phyloP scores from a whole-genome alignment of 352 stramenopile species.

The Phytophthora cajani region DNA sequence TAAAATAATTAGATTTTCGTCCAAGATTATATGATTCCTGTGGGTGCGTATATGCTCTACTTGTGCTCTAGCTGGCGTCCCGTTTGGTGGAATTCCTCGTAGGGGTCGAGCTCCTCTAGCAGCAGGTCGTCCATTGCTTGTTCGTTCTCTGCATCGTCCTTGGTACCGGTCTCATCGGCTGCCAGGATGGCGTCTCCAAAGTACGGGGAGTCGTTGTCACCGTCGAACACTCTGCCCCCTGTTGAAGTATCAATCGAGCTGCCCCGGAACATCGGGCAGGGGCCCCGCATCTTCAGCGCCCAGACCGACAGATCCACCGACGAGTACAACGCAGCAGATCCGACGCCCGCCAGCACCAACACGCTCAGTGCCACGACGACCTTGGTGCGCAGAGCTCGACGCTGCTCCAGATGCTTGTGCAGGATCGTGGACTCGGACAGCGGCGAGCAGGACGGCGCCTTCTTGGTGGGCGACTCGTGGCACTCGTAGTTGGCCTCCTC shows the following conservation, averaged over 20 bases:
- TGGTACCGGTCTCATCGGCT: not conserved
- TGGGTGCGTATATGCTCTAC: slow-evolving; percentile 4
- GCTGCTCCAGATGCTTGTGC: slow-evolving; percentile 24
- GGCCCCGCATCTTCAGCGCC: slow-evolving; percentile 12
- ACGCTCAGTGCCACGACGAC: slow-evolving; percentile 23
- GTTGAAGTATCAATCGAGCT: slow-evolving; percentile 3
- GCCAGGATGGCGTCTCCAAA: slow-evolving; percentile 20
- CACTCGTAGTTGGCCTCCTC: slow-evolving; percentile 37
- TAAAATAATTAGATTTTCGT: slow-evolving; percentile 2
- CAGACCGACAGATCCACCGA: slow-evolving; percentile 14
- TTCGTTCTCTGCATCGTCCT: not conserved
- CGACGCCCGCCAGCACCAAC: slow-evolving; percentile 24
- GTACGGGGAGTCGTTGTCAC: slow-evolving; percentile 12
- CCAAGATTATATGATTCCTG: not conserved
- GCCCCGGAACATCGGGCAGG: slow-evolving; percentile 14
- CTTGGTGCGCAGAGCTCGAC: slow-evolving; percentile 30
- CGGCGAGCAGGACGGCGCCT: not conserved
- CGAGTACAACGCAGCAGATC: slow-evolving; percentile 17
- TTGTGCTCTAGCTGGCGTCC: slow-evolving; percentile 12
- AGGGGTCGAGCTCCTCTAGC: slow-evolving; percentile 24
- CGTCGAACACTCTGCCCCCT: slow-evolving; percentile 16
- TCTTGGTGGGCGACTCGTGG: slow-evolving; percentile 32
- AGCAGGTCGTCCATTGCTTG: slow-evolving; percentile 17
- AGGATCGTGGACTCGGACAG: slow-evolving; percentile 38
- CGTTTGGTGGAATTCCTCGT: slow-evolving; percentile 15